Evolutionary conservation across 257 asterid genomes (phyloP), one percentile per base, ranked within the genome.

Genomic region (Schizonepeta tenuifolia): DNA sequence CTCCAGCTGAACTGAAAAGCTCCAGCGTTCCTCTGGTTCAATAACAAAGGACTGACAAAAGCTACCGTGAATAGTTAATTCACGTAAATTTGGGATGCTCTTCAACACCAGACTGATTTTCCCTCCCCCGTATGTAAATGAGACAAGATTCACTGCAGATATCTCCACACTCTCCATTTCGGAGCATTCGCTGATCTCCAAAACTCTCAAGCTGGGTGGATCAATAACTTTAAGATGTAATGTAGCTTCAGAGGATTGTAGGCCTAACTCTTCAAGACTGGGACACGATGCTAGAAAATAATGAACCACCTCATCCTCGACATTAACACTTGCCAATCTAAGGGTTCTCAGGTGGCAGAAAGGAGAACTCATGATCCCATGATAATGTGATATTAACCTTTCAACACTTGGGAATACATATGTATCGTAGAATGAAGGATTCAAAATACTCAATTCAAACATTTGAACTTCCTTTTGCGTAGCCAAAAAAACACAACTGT

Each of bases 121-220:
- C 2, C 0, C 0, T 63, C 54, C 69, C 1, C 10, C 36, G 6
- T 18, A 63, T 40, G 54, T 11, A 9, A 62, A 62, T 20, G 68
- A 62, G 17, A 62, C n/a, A 4, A 62, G 28, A 17, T 38, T 18
- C 9, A 28, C 35, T 2, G 68, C 51, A 65, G 67, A 60, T 33
- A 60, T 9, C 28, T 60, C 49, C 28, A 60, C 3, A 60, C 22
- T 35, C 21, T 9, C 15, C n/a, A 28, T 33, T 1, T 0, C 9
- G 15, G 0, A 0, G 49, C 49, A 60, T 7, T 9, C 7, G 15
- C 6, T 28, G 8, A 60, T 33, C 22, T 60, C 47, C 47, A 60
- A 60, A 60, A n/a, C 47, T 61, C 24, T 61, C 9, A 65, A 44
- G 6, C 20, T 43, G 13, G 55, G 70, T 41, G 70, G 56, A 65